Base-by-base conservation (phyloP, 2,329 filamentous ascomycete species). In the Keithomyces neogunnii region DNA sequence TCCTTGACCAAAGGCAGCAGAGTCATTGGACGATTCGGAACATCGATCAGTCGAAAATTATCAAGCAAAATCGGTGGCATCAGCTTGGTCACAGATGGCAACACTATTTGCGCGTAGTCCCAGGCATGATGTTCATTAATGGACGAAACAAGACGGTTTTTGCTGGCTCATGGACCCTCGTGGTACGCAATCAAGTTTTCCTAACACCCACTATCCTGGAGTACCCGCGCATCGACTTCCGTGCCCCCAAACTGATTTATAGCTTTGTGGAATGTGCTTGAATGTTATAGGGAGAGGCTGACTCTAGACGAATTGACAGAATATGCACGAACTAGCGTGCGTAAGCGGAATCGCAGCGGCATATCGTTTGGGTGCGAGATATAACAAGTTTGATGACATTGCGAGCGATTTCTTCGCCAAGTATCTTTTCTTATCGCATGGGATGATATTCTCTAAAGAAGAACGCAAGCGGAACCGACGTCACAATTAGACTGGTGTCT, bases 301-400 rank as follows among this genome's bases (percentile, higher is more conserved):
- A 44, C 10, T 30, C 13, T 29, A 8, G 5, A 3, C 7, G 28
- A 44, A 28, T 11, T 8, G 19, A 44, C 52, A 78, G 78, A 84
- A 84, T 56, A 81, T 82, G 59, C 81, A 89, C 58, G 85, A 89
- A 60, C 73, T 86, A 8, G 86, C 85, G 1, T 82, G 83, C 51
- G 82, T 89, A 47, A 82, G 78, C 51, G 85, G 85, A 0, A 86
- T 88, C 46, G 81, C 84, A 3, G 85, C 85, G 2, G 86, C 85
- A 0, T 85, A 86, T 50, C 77, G 81, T 45, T 69, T 88, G 0
- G 86, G 85, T 0, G 85, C 84, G 0, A 70, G 74, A 2, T 88
- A 88, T 58, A 70, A 72, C 2, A 78, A 77, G 53, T 72, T 86
- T 11, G 81, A 85, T 59, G 70, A 76, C 68, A 65, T 75, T 56